Evolutionary conservation across 225 moss, liverwort and hornwort genomes (phyloP).

Genomic region (Polytrichum commune): DNA sequence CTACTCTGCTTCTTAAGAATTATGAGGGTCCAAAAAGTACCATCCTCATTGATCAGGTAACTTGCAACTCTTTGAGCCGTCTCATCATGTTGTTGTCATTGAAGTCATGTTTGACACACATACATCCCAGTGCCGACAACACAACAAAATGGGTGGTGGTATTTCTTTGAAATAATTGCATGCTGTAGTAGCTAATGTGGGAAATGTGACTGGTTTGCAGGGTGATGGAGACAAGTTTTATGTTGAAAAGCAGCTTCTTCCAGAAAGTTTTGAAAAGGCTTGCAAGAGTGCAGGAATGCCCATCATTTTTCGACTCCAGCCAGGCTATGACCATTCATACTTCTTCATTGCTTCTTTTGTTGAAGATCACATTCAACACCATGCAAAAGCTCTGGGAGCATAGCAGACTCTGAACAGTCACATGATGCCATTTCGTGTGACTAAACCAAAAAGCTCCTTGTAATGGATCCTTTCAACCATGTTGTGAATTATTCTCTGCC

Average conservation of each 20-base stretch:
- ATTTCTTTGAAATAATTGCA: no score
- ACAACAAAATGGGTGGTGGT: no score
- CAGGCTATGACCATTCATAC: conserved; percentile 86
- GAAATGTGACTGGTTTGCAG: conserved; percentile 28
- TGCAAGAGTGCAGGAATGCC: conserved; percentile 52
- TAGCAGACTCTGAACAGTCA: conserved; percentile 8
- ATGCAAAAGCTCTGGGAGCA: conserved; percentile 58
- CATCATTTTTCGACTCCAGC: conserved; percentile 55
- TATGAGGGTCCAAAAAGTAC: conserved; percentile 57
- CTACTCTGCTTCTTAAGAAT: conserved; percentile 61
- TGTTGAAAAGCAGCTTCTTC: conserved; percentile 60
- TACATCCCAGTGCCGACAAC: no score
- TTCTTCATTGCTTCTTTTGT: conserved; percentile 80
- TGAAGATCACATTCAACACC: conserved; percentile 67
- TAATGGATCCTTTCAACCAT: no score
- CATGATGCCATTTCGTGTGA: no score
- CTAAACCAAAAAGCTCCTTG: no score
- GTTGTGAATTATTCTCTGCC: no score
- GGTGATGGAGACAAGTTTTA: conserved; percentile 69
- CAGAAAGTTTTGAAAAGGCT: conserved; percentile 68
- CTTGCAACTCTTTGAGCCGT: neutral
- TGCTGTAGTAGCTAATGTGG: no score
- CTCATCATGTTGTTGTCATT: neutral
- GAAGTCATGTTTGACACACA: no score
- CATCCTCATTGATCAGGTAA: conserved; percentile 84